Evolutionary conservation across 2,329 filamentous ascomycete species (phyloP), one percentile per base, ranked within the genome.

Genomic region (Didymella lethalis): DNA sequence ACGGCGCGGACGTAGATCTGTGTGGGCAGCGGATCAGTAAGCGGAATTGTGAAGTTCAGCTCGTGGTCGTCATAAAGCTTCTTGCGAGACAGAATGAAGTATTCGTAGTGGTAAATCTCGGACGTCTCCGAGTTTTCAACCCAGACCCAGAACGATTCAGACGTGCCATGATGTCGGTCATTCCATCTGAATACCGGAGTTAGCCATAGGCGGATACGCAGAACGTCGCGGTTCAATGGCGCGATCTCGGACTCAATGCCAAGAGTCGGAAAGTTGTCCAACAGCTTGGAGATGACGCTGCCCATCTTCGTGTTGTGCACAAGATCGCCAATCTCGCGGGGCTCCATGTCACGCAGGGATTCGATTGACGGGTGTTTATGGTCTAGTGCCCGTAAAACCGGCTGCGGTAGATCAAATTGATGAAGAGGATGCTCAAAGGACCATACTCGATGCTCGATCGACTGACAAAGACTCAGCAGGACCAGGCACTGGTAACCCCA

Each of bases 121-220:
- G 92, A 93, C 0, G 93, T 97, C 69, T 98, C 95, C 0, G 94
- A 97, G 74, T 98, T 97, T 77, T 99, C 95, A 3, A 99, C 94
- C 96, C 95, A 99, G 57, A 99, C 90, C 86, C 96, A 99, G 79
- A 96, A 99, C 4, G 94, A 94, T 72, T 99, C 95, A 0, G 94
- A 97, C 2, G 89, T 92, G 18, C 96, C 96, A 72, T 99, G 93
- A 59, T 97, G 86, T 46, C 91, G 88, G 66, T 98, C 94, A 68
- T 97, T 96, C 95, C 95, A 99, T 36, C 83, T 84, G 73, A 99
- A 99, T 50, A 98, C 93, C 0, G 95, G 92, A 1, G 89, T 92
- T 18, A 99, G 84, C 67, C 84, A 91, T 0, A 99, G 85, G 71
- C 90, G 90, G 71, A 99, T 93, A n/a, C 94, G 88, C 62, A 99